phyloP scores from a whole-genome alignment of 2,329 filamentous ascomycete genomes.

The Paraconiothyrium brasiliense region DNA sequence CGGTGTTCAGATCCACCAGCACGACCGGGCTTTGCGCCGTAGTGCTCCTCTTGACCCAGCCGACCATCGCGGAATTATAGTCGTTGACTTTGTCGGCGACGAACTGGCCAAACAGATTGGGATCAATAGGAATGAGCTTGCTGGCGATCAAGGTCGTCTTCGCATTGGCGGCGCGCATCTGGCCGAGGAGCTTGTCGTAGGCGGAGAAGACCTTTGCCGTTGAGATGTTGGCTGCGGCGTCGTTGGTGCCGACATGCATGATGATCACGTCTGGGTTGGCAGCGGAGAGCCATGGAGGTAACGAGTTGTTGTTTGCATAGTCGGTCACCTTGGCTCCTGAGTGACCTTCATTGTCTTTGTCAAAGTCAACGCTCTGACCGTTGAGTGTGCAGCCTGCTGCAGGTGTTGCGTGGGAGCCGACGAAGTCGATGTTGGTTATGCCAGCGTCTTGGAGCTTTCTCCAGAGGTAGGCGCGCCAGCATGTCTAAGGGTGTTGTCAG shows the following conservation, averaged over 20 bases:
- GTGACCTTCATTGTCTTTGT: slow-evolving; percentile 58
- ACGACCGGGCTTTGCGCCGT: slow-evolving; percentile 35
- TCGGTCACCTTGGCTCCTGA: slow-evolving; percentile 53
- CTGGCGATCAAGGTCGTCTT: slow-evolving; percentile 52
- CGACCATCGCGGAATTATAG: slow-evolving; percentile 29
- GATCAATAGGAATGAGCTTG: slow-evolving; percentile 30
- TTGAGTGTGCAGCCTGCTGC: slow-evolving; percentile 22
- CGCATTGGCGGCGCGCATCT: slow-evolving; percentile 55
- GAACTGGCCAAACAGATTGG: slow-evolving; percentile 30
- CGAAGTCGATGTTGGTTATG: slow-evolving; percentile 46
- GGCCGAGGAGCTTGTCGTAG: slow-evolving; percentile 50
- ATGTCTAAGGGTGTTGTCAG: slow-evolving; percentile 31
- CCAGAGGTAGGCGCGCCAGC: slow-evolving; percentile 49
- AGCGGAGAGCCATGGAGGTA: slow-evolving; percentile 51
- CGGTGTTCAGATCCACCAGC: slow-evolving; percentile 41
- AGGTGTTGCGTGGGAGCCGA: slow-evolving; percentile 42
- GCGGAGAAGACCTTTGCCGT: slow-evolving; percentile 47
- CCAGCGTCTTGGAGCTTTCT: slow-evolving; percentile 35
- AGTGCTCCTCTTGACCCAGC: slow-evolving; percentile 24
- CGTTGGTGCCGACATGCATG: slow-evolving; percentile 59
- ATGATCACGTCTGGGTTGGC: slow-evolving; percentile 56
- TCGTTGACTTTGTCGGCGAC: slow-evolving; percentile 30
- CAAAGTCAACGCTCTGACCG: slow-evolving; percentile 52
- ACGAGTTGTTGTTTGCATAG: slow-evolving; percentile 50
- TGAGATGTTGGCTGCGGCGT: slow-evolving; percentile 48